A percentile compares a stretch with the other conserved stretches of the same genome.
Conservation (phyloP, 805 yeast genomes). For the Yarrowia osloensis region DNA sequence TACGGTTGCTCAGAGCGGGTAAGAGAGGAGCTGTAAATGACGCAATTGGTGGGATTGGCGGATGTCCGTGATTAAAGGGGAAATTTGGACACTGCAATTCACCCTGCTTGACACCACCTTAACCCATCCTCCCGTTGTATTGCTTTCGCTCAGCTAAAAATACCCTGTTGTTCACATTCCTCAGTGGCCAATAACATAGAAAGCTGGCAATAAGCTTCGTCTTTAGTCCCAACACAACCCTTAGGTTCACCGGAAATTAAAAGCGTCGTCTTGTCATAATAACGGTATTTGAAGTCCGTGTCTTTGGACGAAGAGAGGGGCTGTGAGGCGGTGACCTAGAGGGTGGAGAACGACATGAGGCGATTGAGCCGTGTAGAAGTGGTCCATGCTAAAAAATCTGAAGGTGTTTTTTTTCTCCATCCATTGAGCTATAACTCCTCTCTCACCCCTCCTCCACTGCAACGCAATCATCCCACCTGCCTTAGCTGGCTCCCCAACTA, state of each 20-base stretch:
- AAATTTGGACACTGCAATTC: too few species aligned
- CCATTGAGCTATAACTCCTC: too few species aligned
- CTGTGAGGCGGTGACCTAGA: too few species aligned
- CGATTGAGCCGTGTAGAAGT: too few species aligned
- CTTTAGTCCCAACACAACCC: conserved; percentile 13
- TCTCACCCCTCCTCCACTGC: not conserved
- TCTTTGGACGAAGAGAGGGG: not conserved
- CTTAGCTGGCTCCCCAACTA: not conserved
- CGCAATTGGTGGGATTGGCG: too few species aligned
- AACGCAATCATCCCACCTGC: conserved; percentile 22
- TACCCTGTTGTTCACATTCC: not conserved
- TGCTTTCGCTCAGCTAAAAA: not conserved
- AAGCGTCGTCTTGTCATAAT: conserved; percentile 14
- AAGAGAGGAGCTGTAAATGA: not conserved
- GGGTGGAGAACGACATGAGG: too few species aligned
- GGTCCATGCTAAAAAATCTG: too few species aligned
- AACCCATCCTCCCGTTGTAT: not conserved
- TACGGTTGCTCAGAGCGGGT: not conserved
- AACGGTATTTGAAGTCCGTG: not conserved
- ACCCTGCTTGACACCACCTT: too few species aligned
- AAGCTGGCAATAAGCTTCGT: not conserved
- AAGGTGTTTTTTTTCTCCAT: too few species aligned
- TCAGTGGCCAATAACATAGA: not conserved
- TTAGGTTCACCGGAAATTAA: conserved; percentile 24
- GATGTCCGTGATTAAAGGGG: too few species aligned